A percentile compares a stretch with the other conserved stretches of the same genome.
These are phyloP conservation scores for Diplotaxis tenuifolia DNA, from an alignment of 345 rosid genomes.

Conservation along the genomic window DNA sequence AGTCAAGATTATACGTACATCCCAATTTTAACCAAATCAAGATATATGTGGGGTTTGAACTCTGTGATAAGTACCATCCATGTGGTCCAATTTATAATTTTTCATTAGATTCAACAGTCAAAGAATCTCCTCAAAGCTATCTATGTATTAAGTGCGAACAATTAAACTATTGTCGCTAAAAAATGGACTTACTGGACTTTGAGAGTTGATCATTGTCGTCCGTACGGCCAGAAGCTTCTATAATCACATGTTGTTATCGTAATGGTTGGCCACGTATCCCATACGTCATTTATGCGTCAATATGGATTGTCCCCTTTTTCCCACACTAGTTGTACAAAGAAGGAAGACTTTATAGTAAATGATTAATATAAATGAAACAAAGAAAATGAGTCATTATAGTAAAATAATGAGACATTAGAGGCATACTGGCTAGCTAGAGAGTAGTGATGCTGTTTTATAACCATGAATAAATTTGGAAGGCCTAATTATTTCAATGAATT, in stretches of 20 bases:
- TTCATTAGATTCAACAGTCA: slow-evolving; percentile 1
- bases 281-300: slow-evolving; percentile 33
- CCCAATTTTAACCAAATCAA: background rate
- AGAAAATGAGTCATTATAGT: background rate
- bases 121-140: background rate
- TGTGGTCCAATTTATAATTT: background rate
- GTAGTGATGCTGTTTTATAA: background rate
- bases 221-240: slow-evolving; percentile 37
- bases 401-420: background rate
- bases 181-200: slow-evolving; percentile 21
- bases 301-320: background rate
- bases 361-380: no score
- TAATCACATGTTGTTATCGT: slow-evolving; percentile 7
- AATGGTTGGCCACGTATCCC: slow-evolving; percentile 12
- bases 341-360: background rate
- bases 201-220: slow-evolving; percentile 17
- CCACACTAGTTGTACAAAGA: background rate
- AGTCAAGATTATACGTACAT: background rate
- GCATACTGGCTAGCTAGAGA: background rate
- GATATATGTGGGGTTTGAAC: background rate
- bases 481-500: background rate
- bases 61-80: background rate
- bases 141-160: background rate
- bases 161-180: slow-evolving; percentile 6
- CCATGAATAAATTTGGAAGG: background rate